A percentile compares a stretch with the other conserved stretches of the same genome.
Conservation (phyloP, 371 early-diverging fungal genomes). For the Apophysomyces variabilis region DNA sequence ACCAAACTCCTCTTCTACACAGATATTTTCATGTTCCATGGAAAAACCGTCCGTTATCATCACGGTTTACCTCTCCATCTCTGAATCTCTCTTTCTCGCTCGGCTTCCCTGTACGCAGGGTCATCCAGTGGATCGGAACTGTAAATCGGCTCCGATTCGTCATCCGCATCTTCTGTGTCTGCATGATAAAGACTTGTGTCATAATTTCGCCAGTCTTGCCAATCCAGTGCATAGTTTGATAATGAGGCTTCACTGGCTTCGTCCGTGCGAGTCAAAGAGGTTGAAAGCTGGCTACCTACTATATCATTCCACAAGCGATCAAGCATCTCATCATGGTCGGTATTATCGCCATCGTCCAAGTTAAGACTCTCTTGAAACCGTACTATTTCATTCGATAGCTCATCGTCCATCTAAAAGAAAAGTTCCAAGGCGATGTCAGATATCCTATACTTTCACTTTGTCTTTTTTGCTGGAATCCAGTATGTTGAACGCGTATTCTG, state of each 20-base stretch:
- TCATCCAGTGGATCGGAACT: not conserved
- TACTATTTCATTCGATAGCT: not conserved
- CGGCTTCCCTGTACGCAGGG: not conserved
- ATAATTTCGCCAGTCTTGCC: not conserved
- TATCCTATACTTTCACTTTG: not conserved
- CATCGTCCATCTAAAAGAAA: not conserved
- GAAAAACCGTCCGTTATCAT: not conserved
- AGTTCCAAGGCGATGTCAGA: not conserved
- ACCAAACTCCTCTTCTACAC: no score
- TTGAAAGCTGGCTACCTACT: not conserved
- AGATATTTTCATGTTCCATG: not conserved
- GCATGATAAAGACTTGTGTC: not conserved
- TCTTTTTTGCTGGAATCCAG: not conserved
- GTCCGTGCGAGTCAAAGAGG: not conserved
- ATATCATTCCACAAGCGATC: not conserved
- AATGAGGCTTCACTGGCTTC: not conserved
- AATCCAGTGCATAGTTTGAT: not conserved
- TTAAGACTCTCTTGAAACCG: not conserved
- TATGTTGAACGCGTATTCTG: not conserved
- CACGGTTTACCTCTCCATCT: not conserved
- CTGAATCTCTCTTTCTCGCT: not conserved
- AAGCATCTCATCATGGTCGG: not conserved
- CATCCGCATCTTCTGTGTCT: slow-evolving; percentile 4
- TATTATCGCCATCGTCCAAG: not conserved
- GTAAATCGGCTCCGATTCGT: slow-evolving; percentile 2